Base-by-base conservation (phyloP, 208 protist genomes). In the Wallacemonas sp. region DNA sequence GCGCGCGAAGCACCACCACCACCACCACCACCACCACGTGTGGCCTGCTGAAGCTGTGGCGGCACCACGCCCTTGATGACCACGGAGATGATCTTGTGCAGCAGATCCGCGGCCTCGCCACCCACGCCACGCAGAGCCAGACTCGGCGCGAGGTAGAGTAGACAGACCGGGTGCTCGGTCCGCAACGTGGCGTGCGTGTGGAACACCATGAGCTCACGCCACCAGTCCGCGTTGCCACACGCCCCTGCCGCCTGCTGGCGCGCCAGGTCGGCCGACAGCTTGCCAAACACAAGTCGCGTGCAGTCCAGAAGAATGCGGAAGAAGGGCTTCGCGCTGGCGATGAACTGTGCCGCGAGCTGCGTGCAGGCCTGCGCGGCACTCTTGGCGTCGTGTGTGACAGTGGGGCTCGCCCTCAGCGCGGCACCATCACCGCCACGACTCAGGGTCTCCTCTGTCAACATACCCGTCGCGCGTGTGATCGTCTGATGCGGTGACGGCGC, bases 201-300 rank as follows among this genome's bases (percentile, higher is more conserved):
- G 70, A 88, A 87, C 23, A 68, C 61, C 14, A 91, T 33, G 5
- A 90, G 61, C 61, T 91, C 81, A 30, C 66, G 71, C 85, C 88
- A 94, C 85, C 88, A 94, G 43, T 90, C 79, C 6, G 76, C 76
- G 61, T 85, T 89, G 21, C 87, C 81, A 68, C 83, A 90, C 21
- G 76, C 72, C 19, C 83, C 83, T 6, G 77, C 83, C 17, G 73
- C 63, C 68, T 85, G 81, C 72, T 90, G 80, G 0, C 79, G 76
- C 1, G 73, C 61, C 11, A 90, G 72, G 60, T 90, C 83, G 24
- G 85, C 84, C 1, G 76, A 81, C 1, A 92, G 73, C 3, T 76
- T 65, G 23, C 70, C 56, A 72, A 86, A 88, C 32, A 89, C 78
- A 9, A 88, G 70, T 36, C 68, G 72, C 19, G 81, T 76, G 61